Evolutionary conservation across 768 basidiomycete species (phyloP), one percentile per base, ranked within the genome.

Genomic region (Cyclocybe aegerita): DNA sequence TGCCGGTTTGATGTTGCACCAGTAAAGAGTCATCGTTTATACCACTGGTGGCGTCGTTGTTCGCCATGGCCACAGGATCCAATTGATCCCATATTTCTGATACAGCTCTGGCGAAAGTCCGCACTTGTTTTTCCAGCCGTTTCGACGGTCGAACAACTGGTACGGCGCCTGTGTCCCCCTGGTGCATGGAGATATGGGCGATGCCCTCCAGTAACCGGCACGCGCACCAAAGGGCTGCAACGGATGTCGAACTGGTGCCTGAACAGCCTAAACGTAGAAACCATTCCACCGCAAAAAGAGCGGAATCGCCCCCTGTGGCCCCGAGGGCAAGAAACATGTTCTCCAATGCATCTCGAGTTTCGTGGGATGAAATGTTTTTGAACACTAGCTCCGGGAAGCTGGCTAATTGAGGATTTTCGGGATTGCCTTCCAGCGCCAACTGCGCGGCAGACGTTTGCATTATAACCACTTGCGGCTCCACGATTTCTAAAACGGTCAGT

Each of bases 191-290:
- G 7, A 84, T 60, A 1, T 73, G 69, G 0, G 80, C 74, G 7
- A 86, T 70, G 2, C 96, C 95, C 58, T 90, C 85, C 50, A 98
- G 62, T 0, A 98, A 63, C 29, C 82, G 78, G 52, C 81, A 80
- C 2, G 89, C 86, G 56, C 90, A 88, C 93, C 93, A 98, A 16
- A 95, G 71, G 2, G 93, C 93, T 0, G 88, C 77, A 1, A 84
- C 81, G 12, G 83, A 78, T 17, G 71, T 69, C 8, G 59, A 65
- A 8, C 72, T 75, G 12, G 65, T 70, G 16, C 80, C 75, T 32
- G 67, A 67, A 39, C 73, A 69, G 4, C 78, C 80, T 9, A 83
- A 72, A 40, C 76, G 77, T 9, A 82, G 66, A 54, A 96, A 85
- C 84, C 96, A 95, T 58, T 94, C 90, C 4, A 93, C 83, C 7